phyloP scores from a whole-genome alignment of 2,329 filamentous ascomycete genomes.

The Endoconidiophora polonica region DNA sequence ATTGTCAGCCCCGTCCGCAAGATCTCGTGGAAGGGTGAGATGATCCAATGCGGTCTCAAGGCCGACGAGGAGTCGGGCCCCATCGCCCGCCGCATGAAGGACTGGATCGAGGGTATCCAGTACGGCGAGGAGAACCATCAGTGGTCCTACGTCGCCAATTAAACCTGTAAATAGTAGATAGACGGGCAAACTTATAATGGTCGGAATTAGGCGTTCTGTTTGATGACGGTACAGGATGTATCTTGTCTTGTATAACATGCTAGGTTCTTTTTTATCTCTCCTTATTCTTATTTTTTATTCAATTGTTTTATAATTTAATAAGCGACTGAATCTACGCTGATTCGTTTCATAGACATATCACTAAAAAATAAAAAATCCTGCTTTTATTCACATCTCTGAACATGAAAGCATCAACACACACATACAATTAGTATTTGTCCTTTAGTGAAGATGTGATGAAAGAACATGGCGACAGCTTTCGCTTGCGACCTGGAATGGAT shows the following conservation, averaged over 20 bases:
- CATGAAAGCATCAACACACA: no score
- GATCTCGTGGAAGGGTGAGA: conserved; percentile 73
- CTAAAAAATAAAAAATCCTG: no score
- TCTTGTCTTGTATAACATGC: background rate
- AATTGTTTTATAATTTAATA: no score
- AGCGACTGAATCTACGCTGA: no score
- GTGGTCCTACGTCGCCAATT: conserved; percentile 54
- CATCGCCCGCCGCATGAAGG: conserved; percentile 73
- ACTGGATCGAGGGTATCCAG: conserved; percentile 91
- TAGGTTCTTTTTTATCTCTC: background rate
- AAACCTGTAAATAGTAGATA: conserved; percentile 9
- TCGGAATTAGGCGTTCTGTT: no score
- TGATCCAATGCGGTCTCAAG: conserved; percentile 69
- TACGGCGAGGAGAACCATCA: conserved; percentile 85
- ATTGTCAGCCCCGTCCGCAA: conserved; percentile 80
- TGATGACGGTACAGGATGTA: no score
- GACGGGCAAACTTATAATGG: no score
- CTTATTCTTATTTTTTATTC: background rate
- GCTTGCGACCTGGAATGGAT: background rate
- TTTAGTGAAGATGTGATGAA: background rate
- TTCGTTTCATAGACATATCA: no score
- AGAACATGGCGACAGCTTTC: background rate
- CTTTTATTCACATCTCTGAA: no score
- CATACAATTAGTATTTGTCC: no score
- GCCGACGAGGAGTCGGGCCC: conserved; percentile 75